A percentile compares a stretch with the other conserved stretches of the same genome.
These are phyloP conservation scores for Ganoderma lingzhi DNA, from an alignment of 1,284 basidiomycete genomes.

Conservation along the genomic window DNA sequence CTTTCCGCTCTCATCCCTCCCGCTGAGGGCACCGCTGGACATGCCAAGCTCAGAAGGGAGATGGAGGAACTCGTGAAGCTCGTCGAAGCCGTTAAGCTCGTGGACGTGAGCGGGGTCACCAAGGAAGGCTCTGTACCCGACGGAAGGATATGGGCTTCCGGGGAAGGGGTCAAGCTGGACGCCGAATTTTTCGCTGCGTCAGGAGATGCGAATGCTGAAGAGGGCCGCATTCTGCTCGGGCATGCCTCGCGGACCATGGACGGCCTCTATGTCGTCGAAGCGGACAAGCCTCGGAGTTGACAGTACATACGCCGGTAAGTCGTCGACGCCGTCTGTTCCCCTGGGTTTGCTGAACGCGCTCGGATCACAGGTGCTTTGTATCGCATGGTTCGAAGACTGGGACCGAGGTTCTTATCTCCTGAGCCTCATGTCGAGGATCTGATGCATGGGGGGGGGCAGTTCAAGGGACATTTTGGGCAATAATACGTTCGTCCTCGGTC, in stretches of 20 bases:
- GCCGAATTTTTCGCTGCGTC: constrained; percentile 24
- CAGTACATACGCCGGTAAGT: constrained; percentile 19
- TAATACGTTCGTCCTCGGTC: neutral
- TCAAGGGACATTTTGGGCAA: neutral
- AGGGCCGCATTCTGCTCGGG: constrained; percentile 54
- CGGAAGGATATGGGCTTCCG: constrained; percentile 53
- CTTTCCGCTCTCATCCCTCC: constrained; percentile 77
- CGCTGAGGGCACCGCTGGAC: constrained; percentile 57
- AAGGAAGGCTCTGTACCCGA: constrained; percentile 47
- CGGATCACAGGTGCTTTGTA: neutral
- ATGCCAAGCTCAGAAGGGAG: constrained; percentile 57
- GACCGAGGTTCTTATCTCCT: neutral
- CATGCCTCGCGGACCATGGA: constrained; percentile 57
- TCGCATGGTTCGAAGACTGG: neutral
- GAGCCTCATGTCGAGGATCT: neutral
- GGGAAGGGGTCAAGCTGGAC: constrained; percentile 45
- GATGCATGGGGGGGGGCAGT: neutral
- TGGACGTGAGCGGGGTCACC: constrained; percentile 49
- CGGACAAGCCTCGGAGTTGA: constrained; percentile 44
- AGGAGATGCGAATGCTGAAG: constrained; percentile 29
- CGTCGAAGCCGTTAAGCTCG: constrained; percentile 80
- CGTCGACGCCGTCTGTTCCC: constrained; percentile 2
- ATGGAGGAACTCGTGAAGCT: constrained; percentile 75
- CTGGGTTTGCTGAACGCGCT: constrained; percentile 2
- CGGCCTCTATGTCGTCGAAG: constrained; percentile 55